These are phyloP conservation scores for Chalciporus sp. DNA, from an alignment of 1,284 basidiomycete genomes.

Conservation along the genomic window DNA sequence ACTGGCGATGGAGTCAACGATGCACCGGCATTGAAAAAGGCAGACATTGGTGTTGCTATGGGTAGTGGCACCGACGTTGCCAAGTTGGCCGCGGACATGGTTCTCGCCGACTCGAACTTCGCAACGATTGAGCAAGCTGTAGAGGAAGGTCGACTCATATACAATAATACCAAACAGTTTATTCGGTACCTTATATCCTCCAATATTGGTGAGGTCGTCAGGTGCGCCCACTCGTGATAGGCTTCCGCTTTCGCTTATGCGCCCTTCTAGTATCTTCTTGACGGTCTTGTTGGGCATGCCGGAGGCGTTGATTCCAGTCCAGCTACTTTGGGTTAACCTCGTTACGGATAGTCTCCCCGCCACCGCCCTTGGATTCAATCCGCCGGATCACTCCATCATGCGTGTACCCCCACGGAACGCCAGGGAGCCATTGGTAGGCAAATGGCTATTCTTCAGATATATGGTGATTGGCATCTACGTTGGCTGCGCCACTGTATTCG, in stretches of 20 bases:
- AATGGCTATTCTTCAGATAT: slow-evolving; percentile 96
- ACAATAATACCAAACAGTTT: slow-evolving; percentile 99
- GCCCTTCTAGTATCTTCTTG: slow-evolving; percentile 79
- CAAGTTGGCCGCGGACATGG: slow-evolving; percentile 97
- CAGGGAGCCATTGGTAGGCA: slow-evolving; percentile 87
- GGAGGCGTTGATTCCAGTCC: slow-evolving; percentile 96
- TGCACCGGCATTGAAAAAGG: slow-evolving; percentile 94
- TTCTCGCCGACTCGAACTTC: slow-evolving; percentile 87
- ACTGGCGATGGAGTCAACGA: slow-evolving; percentile 97
- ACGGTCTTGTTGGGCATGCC: slow-evolving; percentile 98
- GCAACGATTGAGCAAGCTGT: slow-evolving; percentile 95
- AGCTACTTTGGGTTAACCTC: slow-evolving; percentile 96
- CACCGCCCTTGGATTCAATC: slow-evolving; percentile 98
- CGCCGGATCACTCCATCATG: slow-evolving; percentile 96
- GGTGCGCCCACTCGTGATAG: slow-evolving; percentile 38
- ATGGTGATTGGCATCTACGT: slow-evolving; percentile 93
- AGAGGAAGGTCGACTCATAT: slow-evolving; percentile 95
- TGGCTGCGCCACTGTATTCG: slow-evolving; percentile 92
- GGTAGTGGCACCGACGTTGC: slow-evolving; percentile 98
- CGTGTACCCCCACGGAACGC: slow-evolving; percentile 86
- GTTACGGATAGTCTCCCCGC: slow-evolving; percentile 96
- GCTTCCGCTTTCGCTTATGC: slow-evolving; percentile 3
- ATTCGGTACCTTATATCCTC: slow-evolving; percentile 94
- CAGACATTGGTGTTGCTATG: slow-evolving; percentile 99
- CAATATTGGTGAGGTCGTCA: slow-evolving; percentile 98